phyloP scores from a whole-genome alignment of 2,329 filamentous ascomycete genomes.

The Beauveria varroae region DNA sequence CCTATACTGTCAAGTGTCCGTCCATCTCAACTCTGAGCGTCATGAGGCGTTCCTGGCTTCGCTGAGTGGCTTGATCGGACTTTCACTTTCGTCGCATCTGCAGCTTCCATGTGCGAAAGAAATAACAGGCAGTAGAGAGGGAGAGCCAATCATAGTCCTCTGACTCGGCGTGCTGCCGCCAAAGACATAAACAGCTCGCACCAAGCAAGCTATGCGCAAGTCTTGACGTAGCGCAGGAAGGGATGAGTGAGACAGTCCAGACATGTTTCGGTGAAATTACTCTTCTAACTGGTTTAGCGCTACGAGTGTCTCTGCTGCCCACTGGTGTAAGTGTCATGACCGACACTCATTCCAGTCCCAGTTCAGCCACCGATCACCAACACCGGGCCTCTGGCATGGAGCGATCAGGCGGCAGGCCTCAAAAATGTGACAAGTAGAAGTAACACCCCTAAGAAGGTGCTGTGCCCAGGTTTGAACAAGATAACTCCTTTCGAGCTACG shows the following conservation, averaged over 20 bases:
- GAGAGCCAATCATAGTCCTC: no score
- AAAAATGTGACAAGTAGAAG: background rate
- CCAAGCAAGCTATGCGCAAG: background rate
- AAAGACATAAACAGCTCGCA: background rate
- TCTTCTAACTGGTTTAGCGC: background rate
- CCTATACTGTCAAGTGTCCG: no score
- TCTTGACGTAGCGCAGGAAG: background rate
- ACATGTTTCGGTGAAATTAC: background rate
- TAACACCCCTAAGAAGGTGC: background rate
- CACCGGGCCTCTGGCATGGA: background rate
- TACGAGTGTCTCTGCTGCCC: background rate
- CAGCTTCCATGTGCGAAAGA: no score
- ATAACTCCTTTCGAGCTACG: background rate
- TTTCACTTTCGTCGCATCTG: no score
- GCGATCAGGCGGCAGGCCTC: background rate
- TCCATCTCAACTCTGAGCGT: no score
- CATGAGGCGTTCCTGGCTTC: no score
- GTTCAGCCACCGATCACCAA: background rate
- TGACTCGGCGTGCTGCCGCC: background rate
- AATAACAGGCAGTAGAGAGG: no score
- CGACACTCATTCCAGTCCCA: background rate
- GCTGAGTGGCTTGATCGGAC: no score
- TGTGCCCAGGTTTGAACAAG: background rate
- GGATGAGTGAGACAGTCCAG: background rate
- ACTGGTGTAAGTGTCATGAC: background rate